Conservation (phyloP, 2,329 filamentous ascomycete species). For the Fusarium compactum region DNA sequence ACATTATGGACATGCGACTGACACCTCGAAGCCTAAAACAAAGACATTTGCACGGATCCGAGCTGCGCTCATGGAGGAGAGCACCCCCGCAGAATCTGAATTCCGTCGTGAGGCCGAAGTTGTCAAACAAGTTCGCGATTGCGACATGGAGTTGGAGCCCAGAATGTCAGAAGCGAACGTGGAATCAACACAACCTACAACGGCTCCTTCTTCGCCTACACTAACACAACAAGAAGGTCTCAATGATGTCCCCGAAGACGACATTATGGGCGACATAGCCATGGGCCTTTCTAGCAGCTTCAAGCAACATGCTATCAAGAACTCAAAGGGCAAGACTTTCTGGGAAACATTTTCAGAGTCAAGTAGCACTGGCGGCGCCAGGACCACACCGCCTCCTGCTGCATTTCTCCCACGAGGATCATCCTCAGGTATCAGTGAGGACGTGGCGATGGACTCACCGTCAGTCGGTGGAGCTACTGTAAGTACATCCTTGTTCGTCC, state of each 20-base stretch:
- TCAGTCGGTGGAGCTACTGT: slow-evolving; percentile 56
- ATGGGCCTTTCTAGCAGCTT: slow-evolving; percentile 73
- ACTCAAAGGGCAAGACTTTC: slow-evolving; percentile 74
- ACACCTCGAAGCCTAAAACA: slow-evolving; percentile 81
- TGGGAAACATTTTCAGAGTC: slow-evolving; percentile 85
- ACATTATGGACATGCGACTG: slow-evolving; percentile 39
- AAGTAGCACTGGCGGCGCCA: slow-evolving; percentile 62
- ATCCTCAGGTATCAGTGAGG: slow-evolving; percentile 73
- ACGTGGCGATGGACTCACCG: slow-evolving; percentile 79
- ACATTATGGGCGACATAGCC: slow-evolving; percentile 70
- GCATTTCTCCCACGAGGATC: slow-evolving; percentile 70
- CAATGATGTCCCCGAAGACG: slow-evolving; percentile 78
- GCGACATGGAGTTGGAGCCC: slow-evolving; percentile 75
- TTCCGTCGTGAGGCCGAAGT: slow-evolving; percentile 93
- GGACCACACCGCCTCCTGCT: slow-evolving; percentile 74
- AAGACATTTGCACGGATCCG: slow-evolving; percentile 95
- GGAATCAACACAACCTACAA: slow-evolving; percentile 63
- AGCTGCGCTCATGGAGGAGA: slow-evolving; percentile 89
- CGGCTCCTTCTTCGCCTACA: slow-evolving; percentile 76
- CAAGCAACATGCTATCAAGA: slow-evolving; percentile 78
- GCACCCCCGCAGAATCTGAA: slow-evolving; percentile 87
- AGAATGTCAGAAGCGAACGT: slow-evolving; percentile 55
- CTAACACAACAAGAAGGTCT: slow-evolving; percentile 73
- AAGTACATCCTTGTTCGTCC: slow-evolving; percentile 24
- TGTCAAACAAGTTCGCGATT: slow-evolving; percentile 93